Conservation (phyloP, 352 stramenopile species). For the Globisporangium carolinianum region DNA sequence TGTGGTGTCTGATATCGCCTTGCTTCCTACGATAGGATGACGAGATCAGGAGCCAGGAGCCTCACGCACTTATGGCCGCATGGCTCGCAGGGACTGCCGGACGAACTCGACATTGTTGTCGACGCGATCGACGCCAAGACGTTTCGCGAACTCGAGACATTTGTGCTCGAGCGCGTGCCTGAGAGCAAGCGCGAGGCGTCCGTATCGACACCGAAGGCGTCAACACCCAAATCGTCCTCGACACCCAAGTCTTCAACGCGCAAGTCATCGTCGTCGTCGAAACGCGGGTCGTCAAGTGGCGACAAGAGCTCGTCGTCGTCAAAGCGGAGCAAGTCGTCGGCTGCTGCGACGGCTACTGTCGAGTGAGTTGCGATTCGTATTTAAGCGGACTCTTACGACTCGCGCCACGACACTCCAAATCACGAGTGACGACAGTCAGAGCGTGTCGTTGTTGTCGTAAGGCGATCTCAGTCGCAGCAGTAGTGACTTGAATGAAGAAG, state of each 20-base stretch:
- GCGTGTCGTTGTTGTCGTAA: neutral
- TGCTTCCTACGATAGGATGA: neutral
- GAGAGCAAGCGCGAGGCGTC: slow-evolving; percentile 59
- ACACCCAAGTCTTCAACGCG: slow-evolving; percentile 5
- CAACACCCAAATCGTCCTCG: slow-evolving; percentile 24
- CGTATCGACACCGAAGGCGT: slow-evolving; percentile 38
- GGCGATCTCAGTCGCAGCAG: neutral
- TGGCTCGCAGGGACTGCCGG: slow-evolving; percentile 47
- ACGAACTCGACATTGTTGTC: slow-evolving; percentile 86
- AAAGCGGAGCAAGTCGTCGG: slow-evolving; percentile 64
- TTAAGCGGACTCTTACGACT: slow-evolving; percentile 4
- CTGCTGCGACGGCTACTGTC: slow-evolving; percentile 3
- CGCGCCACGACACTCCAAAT: too few species aligned
- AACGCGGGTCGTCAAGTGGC: slow-evolving; percentile 21
- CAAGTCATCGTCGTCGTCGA: slow-evolving; percentile 23
- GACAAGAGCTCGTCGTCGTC: slow-evolving; percentile 19
- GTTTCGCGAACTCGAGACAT: slow-evolving; percentile 81
- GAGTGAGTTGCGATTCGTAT: slow-evolving; percentile 17
- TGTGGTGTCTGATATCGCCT: neutral
- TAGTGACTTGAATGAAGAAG: too few species aligned
- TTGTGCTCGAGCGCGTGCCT: slow-evolving; percentile 67
- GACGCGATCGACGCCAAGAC: slow-evolving; percentile 86
- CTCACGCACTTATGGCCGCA: too few species aligned
- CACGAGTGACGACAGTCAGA: neutral
- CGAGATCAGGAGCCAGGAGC: too few species aligned